phyloP scores from a whole-genome alignment of 2,329 filamentous ascomycete species.

The Hortaea sp. region DNA sequence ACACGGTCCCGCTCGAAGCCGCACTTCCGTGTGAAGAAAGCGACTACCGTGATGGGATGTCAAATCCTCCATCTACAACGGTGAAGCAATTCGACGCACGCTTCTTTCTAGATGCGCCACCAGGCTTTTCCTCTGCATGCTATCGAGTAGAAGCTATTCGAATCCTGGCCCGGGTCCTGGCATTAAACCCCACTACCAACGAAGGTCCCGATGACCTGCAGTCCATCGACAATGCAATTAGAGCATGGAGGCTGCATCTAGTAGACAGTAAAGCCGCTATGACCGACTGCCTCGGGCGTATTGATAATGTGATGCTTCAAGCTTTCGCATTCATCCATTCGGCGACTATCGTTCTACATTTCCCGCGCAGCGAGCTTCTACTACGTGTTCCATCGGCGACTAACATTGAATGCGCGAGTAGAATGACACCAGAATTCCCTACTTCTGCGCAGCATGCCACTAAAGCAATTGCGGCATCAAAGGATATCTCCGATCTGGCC shows the following conservation, averaged over 20 bases:
- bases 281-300: conserved; percentile 56
- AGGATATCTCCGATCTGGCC: conserved; percentile 64
- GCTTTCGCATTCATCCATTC: conserved; percentile 65
- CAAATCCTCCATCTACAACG: conserved; percentile 24
- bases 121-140: conserved; percentile 70
- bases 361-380: conserved; percentile 67
- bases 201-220: conserved; percentile 36
- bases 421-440: conserved; percentile 38
- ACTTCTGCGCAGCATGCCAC: conserved; percentile 50
- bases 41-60: conserved; percentile 45
- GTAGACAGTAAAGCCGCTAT: conserved; percentile 62
- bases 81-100: conserved; percentile 68
- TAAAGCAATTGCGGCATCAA: conserved; percentile 71
- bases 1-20: conserved; percentile 57
- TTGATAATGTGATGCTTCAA: conserved; percentile 89
- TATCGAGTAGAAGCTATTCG: conserved; percentile 75
- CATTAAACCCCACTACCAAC: conserved; percentile 26
- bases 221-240: conserved; percentile 49
- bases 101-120: conserved; percentile 58
- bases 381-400: conserved; percentile 46
- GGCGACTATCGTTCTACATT: conserved; percentile 64
- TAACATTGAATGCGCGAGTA: conserved; percentile 29
- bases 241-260: conserved; percentile 72
- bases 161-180: conserved; percentile 67
- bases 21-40: conserved; percentile 72